Percentiles rank a stretch among this genome's conserved stretches.
phyloP scores from a whole-genome alignment of 495 filamentous ascomycete species.

The Hypoxylon rickii region DNA sequence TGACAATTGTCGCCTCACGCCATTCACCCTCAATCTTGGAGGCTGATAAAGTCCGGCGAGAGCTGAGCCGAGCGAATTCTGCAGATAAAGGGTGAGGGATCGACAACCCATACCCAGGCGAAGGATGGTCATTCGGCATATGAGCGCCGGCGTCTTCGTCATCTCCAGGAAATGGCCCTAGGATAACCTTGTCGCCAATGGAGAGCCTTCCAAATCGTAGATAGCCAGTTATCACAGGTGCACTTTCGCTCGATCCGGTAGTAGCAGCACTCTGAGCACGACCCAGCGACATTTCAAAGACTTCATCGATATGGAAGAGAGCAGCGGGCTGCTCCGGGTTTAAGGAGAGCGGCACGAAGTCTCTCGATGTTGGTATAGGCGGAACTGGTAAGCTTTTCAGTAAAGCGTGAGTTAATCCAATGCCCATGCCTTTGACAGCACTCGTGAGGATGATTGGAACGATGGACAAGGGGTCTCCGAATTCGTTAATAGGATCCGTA shows the following conservation, averaged over 20 bases:
- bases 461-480: slow-evolving; percentile 52
- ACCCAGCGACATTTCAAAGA: slow-evolving; percentile 60
- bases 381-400: slow-evolving; percentile 79
- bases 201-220: slow-evolving; percentile 77
- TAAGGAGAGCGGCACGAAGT: slow-evolving; percentile 46
- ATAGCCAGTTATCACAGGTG: slow-evolving; percentile 78
- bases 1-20: slow-evolving; percentile 77
- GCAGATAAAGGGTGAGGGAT: slow-evolving; percentile 49
- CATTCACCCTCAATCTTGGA: slow-evolving; percentile 64
- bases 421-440: slow-evolving; percentile 81
- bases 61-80: slow-evolving; percentile 47
- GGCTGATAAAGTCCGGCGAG: slow-evolving; percentile 47
- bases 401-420: slow-evolving; percentile 80
- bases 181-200: slow-evolving; percentile 74
- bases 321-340: slow-evolving; percentile 57
- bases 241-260: slow-evolving; percentile 44
- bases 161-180: slow-evolving; percentile 75
- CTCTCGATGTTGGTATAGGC: slow-evolving; percentile 50
- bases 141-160: slow-evolving; percentile 42
- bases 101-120: slow-evolving; percentile 45
- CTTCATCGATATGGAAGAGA: slow-evolving; percentile 89
- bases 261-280: slow-evolving; percentile 53
- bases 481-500: slow-evolving; percentile 50
- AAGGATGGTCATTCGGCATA: slow-evolving; percentile 45
- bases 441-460: slow-evolving; percentile 91